Conservation (phyloP, 1,284 basidiomycete genomes). For the Heterobasidion irregulare region DNA sequence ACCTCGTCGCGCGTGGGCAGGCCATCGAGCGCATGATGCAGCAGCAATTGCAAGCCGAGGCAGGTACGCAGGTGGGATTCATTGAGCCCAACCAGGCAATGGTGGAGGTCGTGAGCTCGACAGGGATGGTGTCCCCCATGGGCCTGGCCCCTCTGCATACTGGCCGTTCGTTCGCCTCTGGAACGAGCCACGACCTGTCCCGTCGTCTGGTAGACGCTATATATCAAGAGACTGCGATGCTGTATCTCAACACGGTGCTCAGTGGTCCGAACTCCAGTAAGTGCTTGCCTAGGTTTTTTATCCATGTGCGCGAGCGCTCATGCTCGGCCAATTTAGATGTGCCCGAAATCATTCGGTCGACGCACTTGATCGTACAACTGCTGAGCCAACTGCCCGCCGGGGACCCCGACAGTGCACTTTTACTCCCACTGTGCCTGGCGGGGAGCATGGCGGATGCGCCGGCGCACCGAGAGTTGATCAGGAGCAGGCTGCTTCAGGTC, state of each 20-base stretch:
- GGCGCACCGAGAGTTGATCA: slow-evolving; percentile 34
- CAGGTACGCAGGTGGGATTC: slow-evolving; percentile 4
- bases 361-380: slow-evolving; percentile 43
- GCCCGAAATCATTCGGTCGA: slow-evolving; percentile 56
- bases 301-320: neutral
- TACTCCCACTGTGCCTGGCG: slow-evolving; percentile 66
- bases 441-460: slow-evolving; percentile 65
- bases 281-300: slow-evolving; percentile 15
- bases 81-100: neutral
- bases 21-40: slow-evolving; percentile 56
- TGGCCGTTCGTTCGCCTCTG: neutral
- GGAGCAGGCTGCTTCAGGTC: slow-evolving; percentile 9
- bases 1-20: slow-evolving; percentile 59
- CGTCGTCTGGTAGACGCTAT: slow-evolving; percentile 45
- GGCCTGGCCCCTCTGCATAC: slow-evolving; percentile 9
- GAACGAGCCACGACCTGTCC: slow-evolving; percentile 26
- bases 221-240: slow-evolving; percentile 57
- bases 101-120: neutral
- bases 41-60: slow-evolving; percentile 13
- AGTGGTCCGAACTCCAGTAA: slow-evolving; percentile 60
- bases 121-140: neutral
- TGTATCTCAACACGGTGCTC: slow-evolving; percentile 67
- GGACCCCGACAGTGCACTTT: slow-evolving; percentile 52
- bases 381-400: slow-evolving; percentile 47
- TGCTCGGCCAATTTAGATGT: slow-evolving; percentile 39